Base-by-base conservation (phyloP, 2,329 filamentous ascomycete genomes). In the Exophiala bonariae region DNA sequence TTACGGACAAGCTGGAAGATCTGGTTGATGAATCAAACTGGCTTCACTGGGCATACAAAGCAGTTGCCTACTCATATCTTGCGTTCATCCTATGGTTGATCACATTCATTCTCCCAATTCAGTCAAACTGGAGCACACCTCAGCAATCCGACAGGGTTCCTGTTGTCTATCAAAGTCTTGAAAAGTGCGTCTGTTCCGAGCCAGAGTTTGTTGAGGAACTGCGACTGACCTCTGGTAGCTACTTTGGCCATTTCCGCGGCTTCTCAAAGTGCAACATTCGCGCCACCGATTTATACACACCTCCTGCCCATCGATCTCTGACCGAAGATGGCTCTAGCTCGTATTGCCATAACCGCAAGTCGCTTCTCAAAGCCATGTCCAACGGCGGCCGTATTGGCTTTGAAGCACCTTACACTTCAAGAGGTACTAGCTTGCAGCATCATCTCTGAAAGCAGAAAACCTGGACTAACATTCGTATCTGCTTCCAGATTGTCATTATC, bases 381-480 rank as follows among this genome's bases (percentile, higher is more conserved):
- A 60, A 63, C 35, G 71, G 71, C 23, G 67, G 68, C 5, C 60
- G 68, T 37, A 59, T 69, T 59, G 68, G 69, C 9, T 69, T 68
- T 47, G 67, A 71, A 47, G 61, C 63, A 11, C 65, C 69, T 3
- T 74, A 66, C 54, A 63, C 55, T 23, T 62, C 68, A n/a, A 58
- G 60, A 59, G 63, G 66, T 63, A 58, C 23, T 26, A 11, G 6
- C 11, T 11, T 26, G 11, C 23, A 26, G 11, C 23, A 18, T 9
- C n/a, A 28, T 22, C 13, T 26, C 13, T 16, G 17, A 14, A 16
- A 14, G 19, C 16, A 22, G 31, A 11, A 20, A 32, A 31, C 20
- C 33, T 23, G 19, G 19, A 23, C 44, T 56, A 22, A 52, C 53
- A 49, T 14, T 13, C 11, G 23, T 26, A 6, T 11, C 23, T 26